Percentiles rank a stretch among this genome's conserved stretches.
Conservation (phyloP, 306 rosid genomes). For the Castanopsis chinensis region DNA sequence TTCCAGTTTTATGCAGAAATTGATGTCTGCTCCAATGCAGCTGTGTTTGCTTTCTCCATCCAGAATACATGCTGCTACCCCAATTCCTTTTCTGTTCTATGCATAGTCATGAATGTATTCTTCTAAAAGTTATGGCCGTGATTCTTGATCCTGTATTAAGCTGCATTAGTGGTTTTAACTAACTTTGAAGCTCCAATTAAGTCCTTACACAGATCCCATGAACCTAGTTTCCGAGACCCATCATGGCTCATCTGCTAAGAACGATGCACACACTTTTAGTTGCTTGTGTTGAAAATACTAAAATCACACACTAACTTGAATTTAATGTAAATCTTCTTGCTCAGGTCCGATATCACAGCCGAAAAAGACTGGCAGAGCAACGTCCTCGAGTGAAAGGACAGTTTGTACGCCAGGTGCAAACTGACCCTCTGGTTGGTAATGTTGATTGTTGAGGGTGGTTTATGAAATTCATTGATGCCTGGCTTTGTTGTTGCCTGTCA, state of each 20-base stretch:
- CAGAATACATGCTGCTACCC: background rate
- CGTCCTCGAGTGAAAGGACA: constrained; percentile 76
- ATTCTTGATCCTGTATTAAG: background rate
- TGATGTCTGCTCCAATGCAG: background rate
- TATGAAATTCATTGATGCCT: constrained; percentile 17
- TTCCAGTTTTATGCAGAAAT: background rate
- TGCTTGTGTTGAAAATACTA: background rate
- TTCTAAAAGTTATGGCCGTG: background rate
- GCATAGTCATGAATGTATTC: background rate
- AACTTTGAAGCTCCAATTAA: constrained; percentile 8
- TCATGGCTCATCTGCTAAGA: constrained; percentile 10
- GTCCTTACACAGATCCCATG: background rate
- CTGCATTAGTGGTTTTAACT: background rate
- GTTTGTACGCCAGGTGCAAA: constrained; percentile 51
- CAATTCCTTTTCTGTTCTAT: background rate
- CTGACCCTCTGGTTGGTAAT: constrained; percentile 18
- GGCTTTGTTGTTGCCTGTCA: too few species aligned
- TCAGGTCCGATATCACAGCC: constrained; percentile 69
- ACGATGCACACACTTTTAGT: constrained; percentile 36
- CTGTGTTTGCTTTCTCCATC: background rate
- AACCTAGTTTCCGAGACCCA: background rate
- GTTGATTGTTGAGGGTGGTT: constrained; percentile 23
- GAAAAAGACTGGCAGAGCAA: constrained; percentile 70
- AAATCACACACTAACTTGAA: background rate
- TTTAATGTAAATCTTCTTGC: constrained; percentile 18